phyloP scores from a whole-genome alignment of 73 alveolate genomes.

The Tetrahymena malaccensis region DNA sequence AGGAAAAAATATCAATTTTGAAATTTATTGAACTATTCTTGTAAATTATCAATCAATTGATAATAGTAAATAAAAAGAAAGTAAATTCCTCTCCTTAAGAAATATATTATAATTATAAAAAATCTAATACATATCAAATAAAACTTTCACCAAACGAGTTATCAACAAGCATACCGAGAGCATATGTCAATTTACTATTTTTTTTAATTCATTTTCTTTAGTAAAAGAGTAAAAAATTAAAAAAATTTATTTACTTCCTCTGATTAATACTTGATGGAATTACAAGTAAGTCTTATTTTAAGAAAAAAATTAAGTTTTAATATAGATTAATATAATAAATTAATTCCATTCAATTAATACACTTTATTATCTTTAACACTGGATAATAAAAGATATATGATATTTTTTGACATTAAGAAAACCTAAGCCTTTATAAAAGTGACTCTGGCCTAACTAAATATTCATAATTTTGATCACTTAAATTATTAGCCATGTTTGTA shows the following conservation, averaged over 20 bases:
- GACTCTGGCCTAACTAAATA: neutral
- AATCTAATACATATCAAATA: too few relatives aligned
- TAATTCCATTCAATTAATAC: neutral
- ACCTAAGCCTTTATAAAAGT: neutral
- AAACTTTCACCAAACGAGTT: neutral
- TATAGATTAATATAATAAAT: neutral
- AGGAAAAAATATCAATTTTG: neutral
- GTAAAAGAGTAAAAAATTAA: neutral
- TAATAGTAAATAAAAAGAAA: neutral
- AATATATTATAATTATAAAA: too few relatives aligned
- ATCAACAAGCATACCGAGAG: too few relatives aligned
- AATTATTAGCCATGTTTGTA: too few relatives aligned
- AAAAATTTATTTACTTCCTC: neutral
- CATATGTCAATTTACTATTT: too few relatives aligned
- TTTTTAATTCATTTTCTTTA: neutral
- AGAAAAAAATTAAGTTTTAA: neutral
- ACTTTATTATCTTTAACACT: neutral
- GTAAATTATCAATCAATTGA: neutral
- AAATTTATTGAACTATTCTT: neutral
- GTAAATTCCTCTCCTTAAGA: too few relatives aligned
- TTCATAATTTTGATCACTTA: too few relatives aligned
- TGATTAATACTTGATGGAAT: neutral
- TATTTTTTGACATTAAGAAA: too few relatives aligned
- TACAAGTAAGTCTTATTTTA: neutral
- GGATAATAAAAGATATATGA: neutral